These are phyloP conservation scores for Populus trichocarpa DNA, from an alignment of 441 rosid genomes.

Conservation along the genomic window DNA sequence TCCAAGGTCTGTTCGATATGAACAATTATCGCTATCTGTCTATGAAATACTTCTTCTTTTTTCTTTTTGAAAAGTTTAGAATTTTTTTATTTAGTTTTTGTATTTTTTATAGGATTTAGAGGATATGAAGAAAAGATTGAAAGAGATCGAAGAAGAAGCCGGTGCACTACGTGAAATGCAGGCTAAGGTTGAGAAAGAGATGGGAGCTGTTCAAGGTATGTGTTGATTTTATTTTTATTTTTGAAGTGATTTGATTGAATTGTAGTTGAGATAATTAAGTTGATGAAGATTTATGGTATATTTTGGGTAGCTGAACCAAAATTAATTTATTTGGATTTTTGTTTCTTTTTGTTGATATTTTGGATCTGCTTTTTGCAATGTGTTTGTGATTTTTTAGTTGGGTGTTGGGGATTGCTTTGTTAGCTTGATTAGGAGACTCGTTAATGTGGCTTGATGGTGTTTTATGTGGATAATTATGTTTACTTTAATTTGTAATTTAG, in stretches of 20 bases:
- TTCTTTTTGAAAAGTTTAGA: not conserved
- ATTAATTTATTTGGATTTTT: too few species aligned
- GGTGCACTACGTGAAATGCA: slow-evolving; percentile 99
- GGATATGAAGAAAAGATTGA: slow-evolving; percentile 93
- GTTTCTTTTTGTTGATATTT: too few species aligned
- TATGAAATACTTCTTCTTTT: not conserved
- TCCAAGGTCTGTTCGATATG: slow-evolving; percentile 44
- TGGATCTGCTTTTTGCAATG: not conserved
- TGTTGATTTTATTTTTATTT: not conserved
- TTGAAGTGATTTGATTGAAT: not conserved
- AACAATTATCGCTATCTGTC: not conserved
- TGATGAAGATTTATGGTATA: not conserved
- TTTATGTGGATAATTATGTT: not conserved
- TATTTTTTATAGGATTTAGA: slow-evolving; percentile 62
- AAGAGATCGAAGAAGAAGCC: slow-evolving; percentile 97
- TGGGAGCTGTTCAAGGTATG: slow-evolving; percentile 84
- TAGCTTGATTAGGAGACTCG: not conserved
- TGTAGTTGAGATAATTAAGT: not conserved
- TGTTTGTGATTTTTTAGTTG: not conserved
- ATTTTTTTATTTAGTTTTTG: not conserved
- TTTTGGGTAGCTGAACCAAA: not conserved
- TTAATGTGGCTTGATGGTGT: not conserved
- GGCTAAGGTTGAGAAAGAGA: slow-evolving; percentile 95
- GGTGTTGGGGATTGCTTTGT: not conserved
- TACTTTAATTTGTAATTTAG: not conserved